Conservation (phyloP, 331 rosid genomes). For the Acacia concinna region DNA sequence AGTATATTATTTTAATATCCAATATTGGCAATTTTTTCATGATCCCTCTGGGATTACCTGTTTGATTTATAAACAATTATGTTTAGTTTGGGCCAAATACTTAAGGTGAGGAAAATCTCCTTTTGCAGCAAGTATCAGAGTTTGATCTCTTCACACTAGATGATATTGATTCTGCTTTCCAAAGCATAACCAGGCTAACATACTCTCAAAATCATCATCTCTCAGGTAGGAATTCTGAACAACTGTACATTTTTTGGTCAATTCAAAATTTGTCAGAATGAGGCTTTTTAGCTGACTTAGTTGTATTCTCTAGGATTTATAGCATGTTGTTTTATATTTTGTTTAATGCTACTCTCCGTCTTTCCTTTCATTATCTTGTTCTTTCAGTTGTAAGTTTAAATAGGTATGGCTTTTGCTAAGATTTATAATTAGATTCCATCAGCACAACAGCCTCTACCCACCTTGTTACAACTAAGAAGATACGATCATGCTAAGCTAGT, state of each 20-base stretch:
- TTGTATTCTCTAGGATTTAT: neutral
- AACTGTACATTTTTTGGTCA: neutral
- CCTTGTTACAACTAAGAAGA: neutral
- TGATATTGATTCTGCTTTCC: conserved; percentile 92
- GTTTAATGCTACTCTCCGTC: neutral
- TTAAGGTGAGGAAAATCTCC: conserved; percentile 28
- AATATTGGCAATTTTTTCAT: neutral
- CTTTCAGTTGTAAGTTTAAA: neutral
- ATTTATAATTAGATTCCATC: neutral
- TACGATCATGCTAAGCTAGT: neutral
- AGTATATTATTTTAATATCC: neutral
- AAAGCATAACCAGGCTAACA: conserved; percentile 76
- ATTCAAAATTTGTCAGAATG: neutral
- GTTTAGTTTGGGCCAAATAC: conserved; percentile 8
- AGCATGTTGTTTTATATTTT: conserved; percentile 8
- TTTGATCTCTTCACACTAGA: conserved; percentile 86
- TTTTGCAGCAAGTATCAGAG: conserved; percentile 91
- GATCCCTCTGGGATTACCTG: neutral
- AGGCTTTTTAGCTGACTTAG: neutral
- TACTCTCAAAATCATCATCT: conserved; percentile 95
- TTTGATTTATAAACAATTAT: neutral
- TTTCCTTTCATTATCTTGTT: neutral
- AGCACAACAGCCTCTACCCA: neutral
- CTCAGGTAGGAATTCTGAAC: conserved; percentile 49
- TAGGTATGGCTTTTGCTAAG: neutral